These are phyloP conservation scores for Cyberlindnera petersonii DNA, from an alignment of 805 yeast species.

Conservation along the genomic window DNA sequence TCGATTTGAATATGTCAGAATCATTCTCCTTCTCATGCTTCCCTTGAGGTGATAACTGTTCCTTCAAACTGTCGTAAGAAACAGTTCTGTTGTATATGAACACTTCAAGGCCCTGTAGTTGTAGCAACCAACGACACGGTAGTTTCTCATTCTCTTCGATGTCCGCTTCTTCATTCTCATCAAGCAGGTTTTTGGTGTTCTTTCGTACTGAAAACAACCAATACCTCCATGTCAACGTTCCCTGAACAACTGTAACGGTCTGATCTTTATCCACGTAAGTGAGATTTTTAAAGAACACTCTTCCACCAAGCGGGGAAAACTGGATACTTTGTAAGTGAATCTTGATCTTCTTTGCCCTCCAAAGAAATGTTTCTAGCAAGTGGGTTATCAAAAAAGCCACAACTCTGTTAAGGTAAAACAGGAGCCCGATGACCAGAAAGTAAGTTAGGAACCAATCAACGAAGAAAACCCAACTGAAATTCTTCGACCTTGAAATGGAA, in stretches of 20 bases:
- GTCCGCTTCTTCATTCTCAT: constrained; percentile 18
- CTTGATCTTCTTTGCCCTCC: constrained; percentile 58
- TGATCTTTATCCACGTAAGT: constrained; percentile 70
- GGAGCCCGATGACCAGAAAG: constrained; percentile 53
- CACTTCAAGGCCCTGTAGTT: constrained; percentile 74
- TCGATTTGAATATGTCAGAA: constrained; percentile 10
- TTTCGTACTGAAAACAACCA: constrained; percentile 58
- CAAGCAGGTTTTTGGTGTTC: constrained; percentile 12
- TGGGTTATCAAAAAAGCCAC: constrained; percentile 58
- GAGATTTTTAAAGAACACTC: constrained; percentile 72
- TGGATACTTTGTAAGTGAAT: constrained; percentile 70
- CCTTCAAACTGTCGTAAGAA: constrained; percentile 67
- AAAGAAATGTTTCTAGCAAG: constrained; percentile 48
- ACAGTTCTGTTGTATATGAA: constrained; percentile 76
- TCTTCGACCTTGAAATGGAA: constrained; percentile 28
- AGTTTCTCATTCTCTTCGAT: constrained; percentile 40
- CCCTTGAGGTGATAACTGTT: constrained; percentile 28
- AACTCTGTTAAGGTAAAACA: constrained; percentile 74
- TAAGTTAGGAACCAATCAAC: constrained; percentile 77
- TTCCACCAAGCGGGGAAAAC: constrained; percentile 77
- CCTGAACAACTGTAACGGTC: constrained; percentile 64
- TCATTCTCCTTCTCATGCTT: constrained; percentile 17
- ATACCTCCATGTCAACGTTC: constrained; percentile 84
- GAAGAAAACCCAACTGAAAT: constrained; percentile 69
- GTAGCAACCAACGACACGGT: constrained; percentile 54